phyloP scores from a whole-genome alignment of 2,329 filamentous ascomycete species.

The Phoma sp. region DNA sequence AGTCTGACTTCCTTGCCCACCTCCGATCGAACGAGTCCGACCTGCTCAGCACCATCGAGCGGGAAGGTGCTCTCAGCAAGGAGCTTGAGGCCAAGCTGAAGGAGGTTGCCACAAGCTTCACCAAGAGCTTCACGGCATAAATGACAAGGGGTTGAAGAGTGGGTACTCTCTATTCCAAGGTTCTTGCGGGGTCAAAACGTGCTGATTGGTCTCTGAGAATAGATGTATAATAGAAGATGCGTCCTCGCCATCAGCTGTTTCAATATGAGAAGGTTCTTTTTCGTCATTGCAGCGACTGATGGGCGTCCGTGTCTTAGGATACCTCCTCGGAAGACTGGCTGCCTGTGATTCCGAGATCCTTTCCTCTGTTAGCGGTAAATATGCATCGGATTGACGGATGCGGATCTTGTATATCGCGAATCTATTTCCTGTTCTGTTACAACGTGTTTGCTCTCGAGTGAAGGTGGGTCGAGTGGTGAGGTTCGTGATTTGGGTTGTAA shows the following conservation, averaged over 20 bases:
- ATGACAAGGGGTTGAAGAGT: constrained; percentile 41
- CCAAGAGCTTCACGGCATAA: constrained; percentile 80
- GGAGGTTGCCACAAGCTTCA: constrained; percentile 79
- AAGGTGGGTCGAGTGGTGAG: too few relatives aligned
- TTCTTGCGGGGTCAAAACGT: constrained; percentile 45
- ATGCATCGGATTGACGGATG: constrained; percentile 25
- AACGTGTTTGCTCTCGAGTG: too few relatives aligned
- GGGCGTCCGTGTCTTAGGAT: constrained; percentile 18
- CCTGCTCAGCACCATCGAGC: constrained; percentile 84
- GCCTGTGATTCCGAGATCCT: constrained; percentile 25
- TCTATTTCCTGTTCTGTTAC: constrained; percentile 27
- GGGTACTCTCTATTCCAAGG: constrained; percentile 46
- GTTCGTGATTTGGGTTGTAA: too few relatives aligned
- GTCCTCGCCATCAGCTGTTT: constrained; percentile 49
- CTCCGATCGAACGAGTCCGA: constrained; percentile 89
- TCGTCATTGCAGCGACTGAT: constrained; percentile 26
- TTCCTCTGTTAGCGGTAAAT: constrained; percentile 38
- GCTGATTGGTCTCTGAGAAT: constrained; percentile 48
- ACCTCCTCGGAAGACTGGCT: constrained; percentile 25
- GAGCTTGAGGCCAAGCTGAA: constrained; percentile 83
- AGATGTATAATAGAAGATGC: constrained; percentile 52
- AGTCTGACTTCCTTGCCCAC: constrained; percentile 91
- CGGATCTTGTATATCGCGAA: constrained; percentile 38
- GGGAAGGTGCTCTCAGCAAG: constrained; percentile 96
- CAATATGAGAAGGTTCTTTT: constrained; percentile 47